Conservation (phyloP, 1,284 basidiomycete species). For the Leccinum griseonigrum region DNA sequence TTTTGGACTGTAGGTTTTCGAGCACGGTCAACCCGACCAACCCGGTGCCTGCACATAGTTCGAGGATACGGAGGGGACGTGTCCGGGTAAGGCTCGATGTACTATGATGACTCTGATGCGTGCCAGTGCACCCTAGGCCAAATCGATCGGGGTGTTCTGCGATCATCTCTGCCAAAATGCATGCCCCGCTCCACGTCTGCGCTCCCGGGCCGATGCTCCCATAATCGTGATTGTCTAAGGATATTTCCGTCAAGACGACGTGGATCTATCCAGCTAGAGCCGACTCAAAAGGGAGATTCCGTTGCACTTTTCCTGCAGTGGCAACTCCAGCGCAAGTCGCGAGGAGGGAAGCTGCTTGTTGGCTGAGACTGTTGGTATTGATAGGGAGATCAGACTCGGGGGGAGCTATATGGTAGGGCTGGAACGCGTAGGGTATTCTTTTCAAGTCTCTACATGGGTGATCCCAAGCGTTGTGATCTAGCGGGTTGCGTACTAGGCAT, state of each 20-base stretch:
- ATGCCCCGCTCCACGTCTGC: conserved; percentile 88
- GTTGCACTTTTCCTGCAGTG: conserved; percentile 45
- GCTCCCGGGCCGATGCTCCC: conserved; percentile 65
- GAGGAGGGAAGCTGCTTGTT: conserved; percentile 62
- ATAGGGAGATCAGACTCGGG: background rate
- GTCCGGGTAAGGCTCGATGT: background rate
- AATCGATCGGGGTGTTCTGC: conserved; percentile 57
- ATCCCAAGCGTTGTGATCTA: no score
- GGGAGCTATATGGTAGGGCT: conserved; percentile 12
- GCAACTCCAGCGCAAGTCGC: conserved; percentile 63
- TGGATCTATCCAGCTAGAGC: conserved; percentile 19
- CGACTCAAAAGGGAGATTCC: conserved; percentile 40
- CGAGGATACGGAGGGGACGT: conserved; percentile 56
- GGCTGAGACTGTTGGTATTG: conserved; percentile 27
- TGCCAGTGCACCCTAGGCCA: conserved; percentile 34
- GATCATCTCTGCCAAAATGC: conserved; percentile 78
- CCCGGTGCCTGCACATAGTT: conserved; percentile 88
- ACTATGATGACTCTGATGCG: background rate
- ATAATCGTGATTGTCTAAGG: conserved; percentile 71
- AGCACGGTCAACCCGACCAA: conserved; percentile 78
- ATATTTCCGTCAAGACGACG: conserved; percentile 68
- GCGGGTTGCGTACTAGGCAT: no score
- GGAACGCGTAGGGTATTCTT: conserved; percentile 17
- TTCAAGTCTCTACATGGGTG: background rate
- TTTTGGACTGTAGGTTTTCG: conserved; percentile 68